Conservation (phyloP, 2,329 filamentous ascomycete genomes). For the Fusarium sp. region DNA sequence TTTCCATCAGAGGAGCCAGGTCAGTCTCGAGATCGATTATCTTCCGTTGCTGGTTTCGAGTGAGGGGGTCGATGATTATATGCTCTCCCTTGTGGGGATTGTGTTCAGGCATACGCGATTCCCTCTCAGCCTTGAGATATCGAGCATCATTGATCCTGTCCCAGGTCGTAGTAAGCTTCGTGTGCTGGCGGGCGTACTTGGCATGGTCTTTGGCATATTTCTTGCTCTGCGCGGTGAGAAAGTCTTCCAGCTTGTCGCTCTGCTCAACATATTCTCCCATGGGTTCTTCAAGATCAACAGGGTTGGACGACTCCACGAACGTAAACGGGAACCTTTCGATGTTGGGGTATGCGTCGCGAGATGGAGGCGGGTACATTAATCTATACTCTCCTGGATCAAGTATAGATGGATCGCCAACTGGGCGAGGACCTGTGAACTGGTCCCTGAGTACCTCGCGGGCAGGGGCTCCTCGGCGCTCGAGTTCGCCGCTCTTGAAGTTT, state of each 20-base stretch:
- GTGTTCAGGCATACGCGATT: not conserved
- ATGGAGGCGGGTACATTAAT: slow-evolving; percentile 19
- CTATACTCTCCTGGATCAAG: slow-evolving; percentile 1
- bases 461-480: not conserved
- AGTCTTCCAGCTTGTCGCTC: slow-evolving; percentile 10
- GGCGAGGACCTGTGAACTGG: slow-evolving; percentile 12
- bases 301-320: not conserved
- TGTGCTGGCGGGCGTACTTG: not conserved
- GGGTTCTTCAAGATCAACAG: slow-evolving; percentile 13
- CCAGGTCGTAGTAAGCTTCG: not conserved
- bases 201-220: slow-evolving; percentile 1
- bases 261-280: slow-evolving; percentile 25
- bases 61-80: not conserved
- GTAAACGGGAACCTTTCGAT: slow-evolving; percentile 3
- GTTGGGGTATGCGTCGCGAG: slow-evolving; percentile 21
- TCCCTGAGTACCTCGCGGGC: not conserved
- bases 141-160: not conserved
- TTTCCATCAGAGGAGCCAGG: slow-evolving; percentile 16
- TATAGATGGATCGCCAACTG: slow-evolving; percentile 12
- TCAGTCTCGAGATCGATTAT: slow-evolving; percentile 21
- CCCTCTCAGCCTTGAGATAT: not conserved
- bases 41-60: not conserved
- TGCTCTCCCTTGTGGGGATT: not conserved
- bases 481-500: not conserved
- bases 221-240: slow-evolving; percentile 16